Percentiles rank a stretch among this genome's conserved stretches.
These are phyloP conservation scores for Tricholoma flavovirens DNA, from an alignment of 768 basidiomycete genomes.

Conservation along the genomic window DNA sequence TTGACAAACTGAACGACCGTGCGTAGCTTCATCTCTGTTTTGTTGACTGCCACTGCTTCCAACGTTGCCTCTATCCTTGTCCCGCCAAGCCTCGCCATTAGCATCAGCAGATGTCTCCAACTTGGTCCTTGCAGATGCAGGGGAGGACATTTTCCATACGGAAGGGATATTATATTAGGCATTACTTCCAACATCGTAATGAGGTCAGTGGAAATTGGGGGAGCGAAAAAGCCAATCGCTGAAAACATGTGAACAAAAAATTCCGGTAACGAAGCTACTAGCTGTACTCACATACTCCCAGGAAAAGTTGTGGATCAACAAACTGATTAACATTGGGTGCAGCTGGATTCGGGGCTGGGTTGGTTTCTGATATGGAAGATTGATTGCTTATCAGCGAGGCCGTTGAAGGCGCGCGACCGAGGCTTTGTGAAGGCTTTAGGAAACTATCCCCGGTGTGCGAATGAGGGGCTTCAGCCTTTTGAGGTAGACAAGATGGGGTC, in stretches of 20 bases:
- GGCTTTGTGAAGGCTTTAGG: neutral
- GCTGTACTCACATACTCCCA: constrained; percentile 56
- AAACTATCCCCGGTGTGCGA: neutral
- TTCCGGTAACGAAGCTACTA: neutral
- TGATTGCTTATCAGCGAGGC: constrained; percentile 1
- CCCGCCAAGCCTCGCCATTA: constrained; percentile 69
- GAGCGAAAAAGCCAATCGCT: constrained; percentile 68
- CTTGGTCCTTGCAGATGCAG: constrained; percentile 69
- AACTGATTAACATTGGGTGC: constrained; percentile 42
- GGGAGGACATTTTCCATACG: constrained; percentile 60
- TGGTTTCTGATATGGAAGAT: neutral
- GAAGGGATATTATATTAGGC: constrained; percentile 71
- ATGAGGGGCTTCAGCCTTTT: neutral
- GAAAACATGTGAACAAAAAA: constrained; percentile 6
- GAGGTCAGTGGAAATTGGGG: constrained; percentile 45
- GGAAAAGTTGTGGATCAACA: constrained; percentile 51
- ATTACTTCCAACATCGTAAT: constrained; percentile 46
- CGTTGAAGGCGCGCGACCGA: constrained; percentile 5
- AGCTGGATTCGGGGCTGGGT: neutral
- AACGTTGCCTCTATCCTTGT: constrained; percentile 68
- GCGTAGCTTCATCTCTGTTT: constrained; percentile 54
- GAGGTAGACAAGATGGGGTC: neutral
- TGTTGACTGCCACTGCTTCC: constrained; percentile 55
- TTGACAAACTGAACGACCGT: constrained; percentile 77
- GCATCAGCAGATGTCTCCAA: constrained; percentile 68